Evolutionary conservation across 768 basidiomycete genomes (phyloP).

Genomic region (Boletus subparvulus): DNA sequence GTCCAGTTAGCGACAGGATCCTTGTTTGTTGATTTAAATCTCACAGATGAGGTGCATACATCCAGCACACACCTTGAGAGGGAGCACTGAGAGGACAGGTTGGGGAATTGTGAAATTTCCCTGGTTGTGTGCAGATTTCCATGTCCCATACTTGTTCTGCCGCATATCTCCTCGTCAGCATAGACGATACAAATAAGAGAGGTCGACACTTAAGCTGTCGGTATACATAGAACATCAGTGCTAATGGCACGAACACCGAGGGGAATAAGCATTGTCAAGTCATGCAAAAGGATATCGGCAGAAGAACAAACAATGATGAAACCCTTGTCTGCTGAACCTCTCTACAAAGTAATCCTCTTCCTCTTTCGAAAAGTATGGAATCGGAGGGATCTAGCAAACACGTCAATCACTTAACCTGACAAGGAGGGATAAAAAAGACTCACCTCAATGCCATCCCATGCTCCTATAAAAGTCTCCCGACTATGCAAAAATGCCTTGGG

Average conservation of each 20-base stretch:
- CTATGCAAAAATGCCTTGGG: slow-evolving; percentile 55
- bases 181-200: not conserved
- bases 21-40: too few species aligned
- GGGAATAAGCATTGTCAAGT: not conserved
- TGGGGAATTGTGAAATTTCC: slow-evolving; percentile 44
- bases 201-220: slow-evolving; percentile 38
- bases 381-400: slow-evolving; percentile 53
- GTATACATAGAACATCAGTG: slow-evolving; percentile 69
- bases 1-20: too few species aligned
- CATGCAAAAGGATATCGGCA: not conserved
- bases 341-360: slow-evolving; percentile 75
- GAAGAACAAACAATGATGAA: slow-evolving; percentile 54
- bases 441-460: slow-evolving; percentile 42
- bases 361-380: slow-evolving; percentile 56
- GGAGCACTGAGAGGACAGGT: slow-evolving; percentile 40
- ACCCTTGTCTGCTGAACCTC: slow-evolving; percentile 57
- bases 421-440: not conserved
- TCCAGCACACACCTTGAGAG: too few species aligned
- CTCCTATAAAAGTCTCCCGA: slow-evolving; percentile 48
- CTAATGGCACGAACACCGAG: slow-evolving; percentile 31
- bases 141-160: slow-evolving; percentile 41
- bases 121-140: slow-evolving; percentile 39
- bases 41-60: too few species aligned
- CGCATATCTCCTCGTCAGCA: slow-evolving; percentile 1
- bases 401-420: not conserved